Base-by-base conservation (phyloP, 805 yeast genomes). In the Wickerhamiella vanderwaltii region DNA sequence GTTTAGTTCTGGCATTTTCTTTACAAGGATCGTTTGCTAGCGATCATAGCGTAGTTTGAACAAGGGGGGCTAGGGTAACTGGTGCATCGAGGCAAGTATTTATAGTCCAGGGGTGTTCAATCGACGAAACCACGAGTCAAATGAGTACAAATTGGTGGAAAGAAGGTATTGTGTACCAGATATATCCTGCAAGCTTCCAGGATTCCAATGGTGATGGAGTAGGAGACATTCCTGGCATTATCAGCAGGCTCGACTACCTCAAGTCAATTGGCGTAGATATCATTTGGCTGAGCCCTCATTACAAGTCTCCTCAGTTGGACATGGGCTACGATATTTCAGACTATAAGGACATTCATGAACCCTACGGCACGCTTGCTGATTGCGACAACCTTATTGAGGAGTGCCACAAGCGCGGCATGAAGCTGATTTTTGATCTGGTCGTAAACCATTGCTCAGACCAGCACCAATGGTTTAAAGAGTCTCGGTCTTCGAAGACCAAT, bases 281-380 rank as follows among this genome's bases (percentile, higher is more conserved):
- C 12, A 59, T 74, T 30, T 74, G 79, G 79, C 54, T 73, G 41
- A 68, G 72, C 19, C 79, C 79, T 17, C 69, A 70, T 62, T 72
- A 64, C 57, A 74, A 69, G 46, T 68, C 75, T 2, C 79, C 79
- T 5, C 73, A 70, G 53, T 71, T 67, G 39, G 79, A 73, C 53
- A 73, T 73, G 78, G 79, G 79, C 3, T 74, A 73, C 52, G 79
- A 74, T 50, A 71, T 74, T 51, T 57, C 71, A 15, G 67, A 74
- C 56, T 74, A 74, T 58, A 66, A 70, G 54, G 64, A 57, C 18
- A 66, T 74, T 29, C 66, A 73, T 55, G 67, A 70, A 12, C 60
- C 62, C 45, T 73, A 70, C 55, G 80, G 79, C 29, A 65, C 75
- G 11, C 53, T 72, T 56, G 68, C 68, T 45, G 76, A 71, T 49